These are phyloP conservation scores for Colletotrichum camelliae DNA, from an alignment of 2,329 filamentous ascomycete genomes.

Conservation along the genomic window DNA sequence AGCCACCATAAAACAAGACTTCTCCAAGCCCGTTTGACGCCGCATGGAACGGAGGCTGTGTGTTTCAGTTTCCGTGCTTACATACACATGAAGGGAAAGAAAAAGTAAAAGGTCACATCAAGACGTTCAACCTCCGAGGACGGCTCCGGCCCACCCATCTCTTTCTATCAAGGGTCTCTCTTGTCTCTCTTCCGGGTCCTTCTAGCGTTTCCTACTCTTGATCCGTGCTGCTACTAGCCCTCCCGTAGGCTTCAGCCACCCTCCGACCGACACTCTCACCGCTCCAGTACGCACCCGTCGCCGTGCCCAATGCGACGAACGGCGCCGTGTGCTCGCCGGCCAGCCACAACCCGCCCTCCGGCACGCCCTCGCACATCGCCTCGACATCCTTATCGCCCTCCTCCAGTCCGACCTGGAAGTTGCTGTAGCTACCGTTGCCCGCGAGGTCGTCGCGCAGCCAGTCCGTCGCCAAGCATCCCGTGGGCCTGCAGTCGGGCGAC, in stretches of 20 bases:
- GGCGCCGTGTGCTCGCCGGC: conserved; percentile 91
- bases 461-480: conserved; percentile 69
- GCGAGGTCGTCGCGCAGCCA: conserved; percentile 83
- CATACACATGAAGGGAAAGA: background rate
- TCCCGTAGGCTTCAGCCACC: conserved; percentile 60
- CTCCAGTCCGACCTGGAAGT: conserved; percentile 80
- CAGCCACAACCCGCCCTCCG: conserved; percentile 77
- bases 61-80: background rate
- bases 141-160: background rate
- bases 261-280: conserved; percentile 78
- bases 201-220: background rate
- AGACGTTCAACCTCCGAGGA: background rate
- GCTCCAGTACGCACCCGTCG: conserved; percentile 91
- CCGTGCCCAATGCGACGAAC: conserved; percentile 87
- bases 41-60: background rate
- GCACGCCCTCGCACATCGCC: conserved; percentile 65
- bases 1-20: background rate
- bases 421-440: conserved; percentile 82
- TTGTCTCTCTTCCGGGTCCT: background rate
- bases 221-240: background rate
- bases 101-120: background rate
- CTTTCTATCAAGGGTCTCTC: background rate
- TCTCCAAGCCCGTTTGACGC: background rate
- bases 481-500: conserved; percentile 65
- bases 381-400: conserved; percentile 76